Conservation (phyloP, 805 yeast genomes). For the Ogataea nitratoaversa region DNA sequence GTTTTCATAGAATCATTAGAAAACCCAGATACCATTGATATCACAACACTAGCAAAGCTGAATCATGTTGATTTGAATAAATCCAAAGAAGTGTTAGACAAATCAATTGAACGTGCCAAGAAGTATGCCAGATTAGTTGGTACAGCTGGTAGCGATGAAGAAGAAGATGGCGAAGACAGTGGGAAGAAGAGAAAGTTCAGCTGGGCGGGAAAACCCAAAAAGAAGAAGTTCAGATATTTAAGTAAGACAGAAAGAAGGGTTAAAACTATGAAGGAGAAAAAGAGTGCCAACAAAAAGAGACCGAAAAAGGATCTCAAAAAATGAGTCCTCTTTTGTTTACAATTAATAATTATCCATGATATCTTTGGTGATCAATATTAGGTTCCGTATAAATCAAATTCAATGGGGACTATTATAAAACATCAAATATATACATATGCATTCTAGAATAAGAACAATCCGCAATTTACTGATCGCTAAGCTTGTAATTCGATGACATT, state of each 20-base stretch:
- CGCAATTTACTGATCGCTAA: background rate
- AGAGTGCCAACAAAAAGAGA: conserved; percentile 23
- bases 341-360: too few species aligned
- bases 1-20: conserved; percentile 57
- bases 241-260: conserved; percentile 72
- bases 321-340: background rate
- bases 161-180: conserved; percentile 39
- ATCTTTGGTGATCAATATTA: too few species aligned
- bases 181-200: conserved; percentile 13
- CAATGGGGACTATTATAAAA: too few species aligned
- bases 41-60: conserved; percentile 45
- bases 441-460: too few species aligned
- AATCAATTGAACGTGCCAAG: conserved; percentile 74
- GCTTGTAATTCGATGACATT: conserved; percentile 22
- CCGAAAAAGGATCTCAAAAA: conserved; percentile 29
- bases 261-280: conserved; percentile 43
- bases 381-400: too few species aligned
- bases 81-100: conserved; percentile 65
- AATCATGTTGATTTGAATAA: conserved; percentile 69
- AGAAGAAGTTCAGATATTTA: conserved; percentile 85
- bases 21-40: conserved; percentile 38
- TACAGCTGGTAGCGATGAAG: conserved; percentile 37
- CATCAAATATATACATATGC: too few species aligned
- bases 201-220: conserved; percentile 35
- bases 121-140: conserved; percentile 73